These are phyloP conservation scores for Basipetospora chlamydospora DNA, from an alignment of 2,329 filamentous ascomycete genomes.

Conservation along the genomic window DNA sequence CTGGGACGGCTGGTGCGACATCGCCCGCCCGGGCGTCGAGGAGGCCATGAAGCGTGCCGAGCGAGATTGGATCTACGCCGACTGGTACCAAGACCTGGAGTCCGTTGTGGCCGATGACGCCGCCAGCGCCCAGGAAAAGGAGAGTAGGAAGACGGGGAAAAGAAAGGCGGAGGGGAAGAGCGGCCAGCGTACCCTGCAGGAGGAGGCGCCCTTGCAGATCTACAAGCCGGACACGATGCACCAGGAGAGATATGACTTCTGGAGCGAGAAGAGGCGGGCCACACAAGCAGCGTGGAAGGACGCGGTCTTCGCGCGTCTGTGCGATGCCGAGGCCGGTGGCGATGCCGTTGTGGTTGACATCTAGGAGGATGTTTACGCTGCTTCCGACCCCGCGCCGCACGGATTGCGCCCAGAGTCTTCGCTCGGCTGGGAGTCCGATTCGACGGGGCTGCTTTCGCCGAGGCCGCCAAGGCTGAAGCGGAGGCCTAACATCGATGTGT, in stretches of 20 bases:
- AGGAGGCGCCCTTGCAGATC: slow-evolving; percentile 25
- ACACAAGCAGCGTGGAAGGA: slow-evolving; percentile 54
- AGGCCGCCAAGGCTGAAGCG: too few species aligned
- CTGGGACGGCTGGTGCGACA: slow-evolving; percentile 37
- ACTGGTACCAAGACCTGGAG: too few species aligned
- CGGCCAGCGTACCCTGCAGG: slow-evolving; percentile 19
- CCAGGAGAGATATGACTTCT: slow-evolving; percentile 57
- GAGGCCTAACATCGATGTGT: too few species aligned
- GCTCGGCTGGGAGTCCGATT: too few species aligned
- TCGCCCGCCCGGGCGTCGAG: slow-evolving; percentile 42
- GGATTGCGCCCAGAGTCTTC: too few species aligned
- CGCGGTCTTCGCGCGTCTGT: slow-evolving; percentile 28
- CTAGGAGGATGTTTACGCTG: too few species aligned
- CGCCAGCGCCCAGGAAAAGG: slow-evolving; percentile 5
- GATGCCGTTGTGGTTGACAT: too few species aligned
- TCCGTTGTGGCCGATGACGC: slow-evolving; percentile 16
- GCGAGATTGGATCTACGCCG: slow-evolving; percentile 42
- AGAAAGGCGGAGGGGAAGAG: slow-evolving; percentile 17
- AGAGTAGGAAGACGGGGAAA: slow-evolving; percentile 12
- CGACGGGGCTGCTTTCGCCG: too few species aligned
- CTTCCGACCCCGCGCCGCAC: too few species aligned
- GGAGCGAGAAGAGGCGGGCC: slow-evolving; percentile 46
- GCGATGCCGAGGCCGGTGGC: background rate
- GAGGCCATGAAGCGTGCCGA: slow-evolving; percentile 39
- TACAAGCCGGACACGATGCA: slow-evolving; percentile 55